phyloP scores from a whole-genome alignment of 2,329 filamentous ascomycete species.

The Hypoxylon sp. region DNA sequence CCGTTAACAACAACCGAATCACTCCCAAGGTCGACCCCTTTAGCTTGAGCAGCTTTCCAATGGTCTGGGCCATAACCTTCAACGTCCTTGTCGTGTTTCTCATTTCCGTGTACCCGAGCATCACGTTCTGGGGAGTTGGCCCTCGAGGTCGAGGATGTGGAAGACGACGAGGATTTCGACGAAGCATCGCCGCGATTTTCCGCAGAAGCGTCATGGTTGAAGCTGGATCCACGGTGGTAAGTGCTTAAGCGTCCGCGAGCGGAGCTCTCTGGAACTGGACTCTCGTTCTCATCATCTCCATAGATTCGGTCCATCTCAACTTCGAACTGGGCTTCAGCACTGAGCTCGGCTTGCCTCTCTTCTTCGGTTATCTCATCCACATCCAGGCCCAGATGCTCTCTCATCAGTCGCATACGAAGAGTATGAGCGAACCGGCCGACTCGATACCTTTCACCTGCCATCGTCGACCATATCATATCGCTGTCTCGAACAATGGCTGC shows the following conservation, averaged over 20 bases:
- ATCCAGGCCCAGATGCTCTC: constrained; percentile 95
- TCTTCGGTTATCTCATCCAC: constrained; percentile 91
- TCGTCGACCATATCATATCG: constrained; percentile 90
- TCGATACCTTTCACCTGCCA: constrained; percentile 89
- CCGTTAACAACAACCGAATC: constrained; percentile 77
- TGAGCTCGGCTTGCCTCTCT: constrained; percentile 75
- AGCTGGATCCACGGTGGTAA: constrained; percentile 42
- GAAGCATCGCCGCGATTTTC: constrained; percentile 33
- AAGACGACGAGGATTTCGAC: constrained; percentile 38
- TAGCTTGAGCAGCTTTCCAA: constrained; percentile 73
- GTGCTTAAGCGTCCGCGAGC: constrained; percentile 34
- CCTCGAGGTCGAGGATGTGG: constrained; percentile 52
- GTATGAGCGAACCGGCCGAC: constrained; percentile 95
- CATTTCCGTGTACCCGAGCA: constrained; percentile 68
- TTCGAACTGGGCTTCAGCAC: constrained; percentile 66
- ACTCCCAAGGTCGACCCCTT: constrained; percentile 71
- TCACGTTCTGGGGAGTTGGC: constrained; percentile 54
- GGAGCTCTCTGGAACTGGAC: constrained; percentile 41
- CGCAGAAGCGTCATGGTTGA: constrained; percentile 47
- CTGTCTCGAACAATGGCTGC: constrained; percentile 92
- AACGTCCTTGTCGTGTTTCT: constrained; percentile 78
- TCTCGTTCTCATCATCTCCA: constrained; percentile 60
- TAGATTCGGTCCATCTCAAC: constrained; percentile 73
- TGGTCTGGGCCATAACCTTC: constrained; percentile 82
- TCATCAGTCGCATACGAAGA: constrained; percentile 91